Percentiles rank a stretch among this genome's conserved stretches.
These are phyloP conservation scores for Nigrospora sphaerica DNA, from an alignment of 2,329 filamentous ascomycete species.

Conservation along the genomic window DNA sequence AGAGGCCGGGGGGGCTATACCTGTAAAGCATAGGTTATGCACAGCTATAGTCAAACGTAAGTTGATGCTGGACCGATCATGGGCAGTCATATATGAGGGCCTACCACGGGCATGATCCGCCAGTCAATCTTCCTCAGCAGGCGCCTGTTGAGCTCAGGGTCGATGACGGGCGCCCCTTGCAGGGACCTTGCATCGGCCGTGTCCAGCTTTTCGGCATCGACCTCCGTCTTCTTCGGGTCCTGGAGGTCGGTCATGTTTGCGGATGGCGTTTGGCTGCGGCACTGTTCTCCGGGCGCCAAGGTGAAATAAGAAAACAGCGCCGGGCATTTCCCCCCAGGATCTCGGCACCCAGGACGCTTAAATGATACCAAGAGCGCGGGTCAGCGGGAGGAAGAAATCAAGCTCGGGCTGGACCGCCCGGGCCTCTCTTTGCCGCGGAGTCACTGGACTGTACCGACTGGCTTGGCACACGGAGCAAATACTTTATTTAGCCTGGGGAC, in stretches of 20 bases:
- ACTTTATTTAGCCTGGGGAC: no score
- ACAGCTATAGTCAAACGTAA: slow-evolving; percentile 10
- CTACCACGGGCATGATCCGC: slow-evolving; percentile 15
- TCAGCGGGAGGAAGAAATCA: no score
- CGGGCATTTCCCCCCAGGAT: no score
- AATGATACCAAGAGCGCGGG: no score
- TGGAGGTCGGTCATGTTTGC: not conserved
- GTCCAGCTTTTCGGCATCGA: not conserved
- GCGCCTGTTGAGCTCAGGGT: not conserved
- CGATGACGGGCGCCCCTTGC: not conserved
- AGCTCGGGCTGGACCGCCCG: no score
- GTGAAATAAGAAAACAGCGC: no score
- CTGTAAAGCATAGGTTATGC: slow-evolving; percentile 18
- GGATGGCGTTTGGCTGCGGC: no score
- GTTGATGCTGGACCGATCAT: not conserved
- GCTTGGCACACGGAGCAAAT: no score
- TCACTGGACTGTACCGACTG: no score
- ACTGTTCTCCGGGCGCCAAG: no score
- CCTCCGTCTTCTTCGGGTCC: not conserved
- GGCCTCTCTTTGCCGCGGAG: no score
- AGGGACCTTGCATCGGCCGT: not conserved
- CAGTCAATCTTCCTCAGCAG: slow-evolving; percentile 12
- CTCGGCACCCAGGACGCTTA: no score
- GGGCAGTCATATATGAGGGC: not conserved
- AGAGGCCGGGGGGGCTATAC: not conserved